Evolutionary conservation across 441 rosid species (phyloP), one percentile per base, ranked within the genome.

Genomic region (Raphanus hybrid): DNA sequence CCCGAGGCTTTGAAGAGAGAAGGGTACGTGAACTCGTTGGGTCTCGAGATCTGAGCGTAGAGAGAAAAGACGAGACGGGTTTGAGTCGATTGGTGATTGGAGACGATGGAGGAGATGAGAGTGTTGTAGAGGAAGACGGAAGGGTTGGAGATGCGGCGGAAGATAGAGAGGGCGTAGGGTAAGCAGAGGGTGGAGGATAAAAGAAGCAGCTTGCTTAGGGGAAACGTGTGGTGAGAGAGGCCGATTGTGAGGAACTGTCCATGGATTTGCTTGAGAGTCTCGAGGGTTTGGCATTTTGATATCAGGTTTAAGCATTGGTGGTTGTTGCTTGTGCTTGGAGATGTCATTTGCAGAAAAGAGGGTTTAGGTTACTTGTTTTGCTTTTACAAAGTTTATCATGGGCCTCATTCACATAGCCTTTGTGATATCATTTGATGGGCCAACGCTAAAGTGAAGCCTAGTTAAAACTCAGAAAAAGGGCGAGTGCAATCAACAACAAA

Each of bases 111-210:
- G 69, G 92, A 85, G 73, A 91, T 87, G 78, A 91, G 80, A 10
- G 86, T 88, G 81, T 91, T 91, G 88, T 71, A 86, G 69, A 86
- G 87, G 84, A 88, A 89, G 50, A 88, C 68, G 1, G 94, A 83
- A 15, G 91, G 92, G 57, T 75, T 81, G 1, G 75, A 70, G 63
- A 89, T 85, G 9, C 65, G 87, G 27, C 77, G 75, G 58, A 91
- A 89, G 75, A 89, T 77, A 45, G 83, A 69, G 80, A 87, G 82
- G 29, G 89, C 77, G 72, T 87, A 83, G 34, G 89, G 0, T 18
- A 83, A 55, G 58, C 72, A 76, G 6, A 86, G 6, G 41, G 81
- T 37, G 57, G 90, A 77, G 50, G 86, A 84, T 9, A 68, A 58
- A 66, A 26, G 76, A 63, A 91, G 92, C 60, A 89, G 87, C 20